Evolutionary conservation across 306 rosid species (phyloP), one percentile per base, ranked within the genome.

Genomic region (Sicyos baderoa): DNA sequence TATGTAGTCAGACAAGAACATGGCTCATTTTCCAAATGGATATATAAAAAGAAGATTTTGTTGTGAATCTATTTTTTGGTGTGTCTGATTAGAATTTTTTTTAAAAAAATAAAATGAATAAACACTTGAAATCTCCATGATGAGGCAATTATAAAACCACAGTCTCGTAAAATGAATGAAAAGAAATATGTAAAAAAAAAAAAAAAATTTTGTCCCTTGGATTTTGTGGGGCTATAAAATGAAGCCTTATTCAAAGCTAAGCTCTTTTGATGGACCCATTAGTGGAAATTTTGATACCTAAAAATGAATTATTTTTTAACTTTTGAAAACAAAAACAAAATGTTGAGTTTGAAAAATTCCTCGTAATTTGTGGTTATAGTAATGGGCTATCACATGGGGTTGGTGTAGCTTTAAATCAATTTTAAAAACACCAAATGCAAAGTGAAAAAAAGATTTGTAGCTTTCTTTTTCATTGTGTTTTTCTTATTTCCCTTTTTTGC

Each of bases 221-320:
- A 87, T 87, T 81, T 87, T 76, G 89, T 85, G 89, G 93, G 89
- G 86, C 72, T 79, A 54, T 71, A 70, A 80, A 29, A 78, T 72
- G 77, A 29, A 72, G 42, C 29, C 52, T 5, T 44, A 59, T 51
- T 72, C 77, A 81, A 84, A 87, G 85, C 75, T 85, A 87, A 74
- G 32, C 79, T 77, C 70, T 76, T 58, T 16, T 48, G 77, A 78
- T 71, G 73, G 82, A 77, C 79, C 82, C 86, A 74, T 84, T 82
- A 78, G 74, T 82, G 81, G 89, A 82, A 84, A 82, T 80, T 67
- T 72, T 81, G 70, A 37, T 74, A 72, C 75, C 85, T 4, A 82
- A 44, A 60, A 59, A 0, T 12, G 44, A 6, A 2, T 47, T 47
- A 3, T 47, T 47, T 48, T 29, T 29, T 29, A 29, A 29, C 35